Conservation (phyloP, 176 grass and related monocot species). For the Oropetium thomaeum region DNA sequence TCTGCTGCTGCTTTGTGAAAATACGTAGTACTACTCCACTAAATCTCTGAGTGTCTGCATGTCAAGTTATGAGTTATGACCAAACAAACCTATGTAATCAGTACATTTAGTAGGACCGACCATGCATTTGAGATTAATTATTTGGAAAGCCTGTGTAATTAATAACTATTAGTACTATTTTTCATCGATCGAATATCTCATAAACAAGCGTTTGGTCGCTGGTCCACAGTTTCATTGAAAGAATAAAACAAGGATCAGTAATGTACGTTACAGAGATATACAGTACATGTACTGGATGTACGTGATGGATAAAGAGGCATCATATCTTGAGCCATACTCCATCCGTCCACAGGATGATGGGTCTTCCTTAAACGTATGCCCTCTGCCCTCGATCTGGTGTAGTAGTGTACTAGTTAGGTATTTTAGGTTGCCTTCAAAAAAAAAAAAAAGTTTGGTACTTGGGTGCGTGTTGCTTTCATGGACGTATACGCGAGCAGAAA, state of each 20-base stretch:
- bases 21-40: no score
- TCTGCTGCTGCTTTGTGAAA: background rate
- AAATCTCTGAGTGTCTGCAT: no score
- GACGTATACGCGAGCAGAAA: background rate
- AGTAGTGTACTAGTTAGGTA: no score
- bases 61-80: no score
- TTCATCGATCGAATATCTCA: background rate
- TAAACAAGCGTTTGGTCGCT: background rate
- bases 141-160: background rate
- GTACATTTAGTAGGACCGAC: background rate
- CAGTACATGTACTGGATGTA: background rate
- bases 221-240: conserved; percentile 10
- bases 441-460: no score
- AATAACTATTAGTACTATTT: background rate
- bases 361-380: conserved; percentile 11
- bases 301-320: background rate
- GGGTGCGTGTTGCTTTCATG: background rate
- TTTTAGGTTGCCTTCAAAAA: no score
- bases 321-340: conserved; percentile 12
- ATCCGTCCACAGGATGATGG: background rate
- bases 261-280: no score
- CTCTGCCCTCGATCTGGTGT: background rate
- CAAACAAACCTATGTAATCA: no score
- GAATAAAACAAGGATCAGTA: conserved; percentile 5
- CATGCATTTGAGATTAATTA: conserved; percentile 1